Evolutionary conservation across 164 flowering plant species (phyloP), one percentile per base, ranked within the genome.

Genomic region (Umbilicus rupestris): DNA sequence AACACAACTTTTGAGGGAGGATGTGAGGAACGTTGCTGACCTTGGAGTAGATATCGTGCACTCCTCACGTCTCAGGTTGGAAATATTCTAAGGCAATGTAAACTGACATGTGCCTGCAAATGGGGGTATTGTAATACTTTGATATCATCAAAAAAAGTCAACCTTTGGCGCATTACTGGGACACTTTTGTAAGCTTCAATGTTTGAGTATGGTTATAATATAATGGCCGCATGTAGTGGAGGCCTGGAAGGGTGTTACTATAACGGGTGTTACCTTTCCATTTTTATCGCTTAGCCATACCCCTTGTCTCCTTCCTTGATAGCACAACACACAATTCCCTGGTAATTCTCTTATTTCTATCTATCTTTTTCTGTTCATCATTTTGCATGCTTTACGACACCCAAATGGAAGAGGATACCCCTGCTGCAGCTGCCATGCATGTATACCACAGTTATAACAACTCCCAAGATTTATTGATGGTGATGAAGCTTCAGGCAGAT

Each of bases 1-100:
- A 39, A 42, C 22, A 1, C 66, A 37, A 22, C 64, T 71, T 74
- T 71, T 68, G 71, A 66, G 69, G 66, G 62, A 69, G 66, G 57
- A 71, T 66, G 66, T 62, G 30, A 65, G 69, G 75, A 67, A 69
- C 1, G 19, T 2, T 55, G 42, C 59, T 37, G 49, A 33, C 16
- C 57, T 15, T 66, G 11, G 47, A 37, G 30, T 45, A 55, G n/a
- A n/a, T n/a, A n/a, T n/a, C n/a, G n/a, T n/a, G n/a, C n/a, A n/a
- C n/a, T n/a, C n/a, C n/a, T n/a, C n/a, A n/a, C n/a, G n/a, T n/a
- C n/a, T 22, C 58, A 52, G 22, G 58, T 20, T 24, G 14, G 12
- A 10, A 3, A 52, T 52, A 50, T 20, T 20, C 10, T 20, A 20
- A 24, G 10, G 7, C 29, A 52, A 42, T 42, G 14, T 42, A 42